phyloP scores from a whole-genome alignment of 495 filamentous ascomycete species.

The Neurospora africana region DNA sequence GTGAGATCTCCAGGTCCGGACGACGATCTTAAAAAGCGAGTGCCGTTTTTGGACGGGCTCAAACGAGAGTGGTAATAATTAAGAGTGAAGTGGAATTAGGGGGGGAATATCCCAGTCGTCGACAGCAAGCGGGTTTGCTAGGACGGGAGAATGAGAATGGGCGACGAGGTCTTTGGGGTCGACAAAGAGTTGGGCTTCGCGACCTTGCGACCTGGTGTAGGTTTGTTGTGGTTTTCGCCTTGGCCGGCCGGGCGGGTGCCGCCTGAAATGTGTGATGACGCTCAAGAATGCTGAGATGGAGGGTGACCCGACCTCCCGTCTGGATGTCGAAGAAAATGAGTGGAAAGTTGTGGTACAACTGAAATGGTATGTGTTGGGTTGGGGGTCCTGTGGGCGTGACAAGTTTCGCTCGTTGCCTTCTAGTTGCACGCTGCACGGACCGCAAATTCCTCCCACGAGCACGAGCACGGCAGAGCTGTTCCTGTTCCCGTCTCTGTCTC shows the following conservation, averaged over 20 bases:
- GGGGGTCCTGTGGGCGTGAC: neutral
- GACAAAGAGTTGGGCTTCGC: neutral
- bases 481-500: neutral
- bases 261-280: neutral
- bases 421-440: neutral
- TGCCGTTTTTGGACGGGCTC: neutral
- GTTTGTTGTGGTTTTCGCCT: neutral
- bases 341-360: neutral
- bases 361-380: neutral
- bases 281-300: neutral
- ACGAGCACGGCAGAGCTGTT: neutral
- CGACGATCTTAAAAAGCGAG: slow-evolving; percentile 1
- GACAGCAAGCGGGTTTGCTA: neutral
- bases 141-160: neutral
- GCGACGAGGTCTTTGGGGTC: neutral
- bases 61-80: neutral
- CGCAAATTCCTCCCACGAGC: neutral
- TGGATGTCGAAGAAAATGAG: neutral
- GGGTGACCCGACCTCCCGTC: neutral
- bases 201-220: neutral
- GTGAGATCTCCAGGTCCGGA: neutral
- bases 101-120: neutral
- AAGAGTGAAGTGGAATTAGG: neutral
- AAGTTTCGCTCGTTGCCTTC: neutral
- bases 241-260: neutral